phyloP scores from a whole-genome alignment of 2,329 filamentous ascomycete species.

The Neurospora crassa region DNA sequence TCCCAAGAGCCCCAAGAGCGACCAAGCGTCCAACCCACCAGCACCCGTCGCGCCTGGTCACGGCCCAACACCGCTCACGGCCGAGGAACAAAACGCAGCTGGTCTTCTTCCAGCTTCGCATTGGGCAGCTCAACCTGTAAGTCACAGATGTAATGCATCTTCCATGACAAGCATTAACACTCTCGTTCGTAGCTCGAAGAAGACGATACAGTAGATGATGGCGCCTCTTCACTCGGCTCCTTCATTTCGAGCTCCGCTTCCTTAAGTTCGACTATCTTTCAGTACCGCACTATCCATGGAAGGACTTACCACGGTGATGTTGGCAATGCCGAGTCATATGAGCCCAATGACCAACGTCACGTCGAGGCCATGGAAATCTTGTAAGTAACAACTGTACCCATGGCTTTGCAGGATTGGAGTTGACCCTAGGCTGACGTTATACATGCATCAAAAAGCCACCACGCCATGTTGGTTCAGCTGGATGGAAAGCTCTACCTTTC shows the following conservation, averaged over 20 bases:
- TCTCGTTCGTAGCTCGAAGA: neutral
- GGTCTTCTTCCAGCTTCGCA: neutral
- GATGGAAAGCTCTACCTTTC: conserved; percentile 7
- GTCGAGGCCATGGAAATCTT: neutral
- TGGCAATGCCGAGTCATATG: neutral
- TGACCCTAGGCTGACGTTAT: neutral
- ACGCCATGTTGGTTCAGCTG: conserved; percentile 6
- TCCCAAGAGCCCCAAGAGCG: neutral
- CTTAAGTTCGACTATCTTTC: conserved; percentile 2
- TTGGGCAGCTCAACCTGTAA: neutral
- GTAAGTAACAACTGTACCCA: neutral
- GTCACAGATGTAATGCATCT: neutral
- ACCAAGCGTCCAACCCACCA: neutral
- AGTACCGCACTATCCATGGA: conserved; percentile 11
- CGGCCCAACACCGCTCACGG: neutral
- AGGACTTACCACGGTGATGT: conserved; percentile 2
- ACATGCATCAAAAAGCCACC: conserved; percentile 7
- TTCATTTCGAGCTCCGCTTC: neutral
- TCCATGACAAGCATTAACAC: neutral
- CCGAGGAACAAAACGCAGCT: neutral
- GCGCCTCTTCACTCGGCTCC: neutral
- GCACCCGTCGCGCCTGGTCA: neutral
- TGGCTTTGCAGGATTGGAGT: neutral
- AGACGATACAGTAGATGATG: neutral
- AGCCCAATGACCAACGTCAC: neutral